Base-by-base conservation (phyloP, 2,329 filamentous ascomycete genomes). In the Colletotrichum eremochloae region DNA sequence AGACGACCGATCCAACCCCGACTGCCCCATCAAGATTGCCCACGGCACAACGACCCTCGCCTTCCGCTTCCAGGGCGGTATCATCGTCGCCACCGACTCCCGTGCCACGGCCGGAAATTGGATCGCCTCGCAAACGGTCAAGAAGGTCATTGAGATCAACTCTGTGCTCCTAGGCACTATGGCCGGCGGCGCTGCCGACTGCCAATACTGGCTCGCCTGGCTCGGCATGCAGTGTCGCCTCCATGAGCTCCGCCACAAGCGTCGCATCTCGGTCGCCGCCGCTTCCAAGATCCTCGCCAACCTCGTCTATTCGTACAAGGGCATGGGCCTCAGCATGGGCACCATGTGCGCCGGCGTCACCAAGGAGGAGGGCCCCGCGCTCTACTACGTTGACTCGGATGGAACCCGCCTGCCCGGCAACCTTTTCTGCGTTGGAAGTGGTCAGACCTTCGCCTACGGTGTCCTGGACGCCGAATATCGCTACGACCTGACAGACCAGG, bases 131-230 rank as follows among this genome's bases (percentile, higher is more conserved):
- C 96, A 99, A 89, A 99, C 96, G 66, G 96, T 99, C 81, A 99
- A 99, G 91, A 99, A 99, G 89, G 96, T 99, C 77, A 98, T 99
- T 81, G 95, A 97, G 89, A 97, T 97, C 88, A 97, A 97, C 87
- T 94, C 89, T 84, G 93, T 92, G 84, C 89, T 99, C 84, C 86
- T 99, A 79, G 96, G 96, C 76, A 99, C 96, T 77, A 97, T 99
- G 96, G 96, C 96, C 75, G 96, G 96, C 84, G 96, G 96, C 85
- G 96, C 96, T 80, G 96, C 96, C 83, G 96, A 99, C 86, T 99
- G 96, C 85, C 96, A 98, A 91, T 98, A 98, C 90, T 99, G 96
- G 96, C 93, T 99, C 76, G 95, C 95, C 80, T 99, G 97, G 88
- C 90, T 99, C 76, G 96, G 96, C 80, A 97, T 98, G 93, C 95